Evolutionary conservation across 208 protist species (phyloP).

Genomic region (Acanthamoeba lenticulata): DNA sequence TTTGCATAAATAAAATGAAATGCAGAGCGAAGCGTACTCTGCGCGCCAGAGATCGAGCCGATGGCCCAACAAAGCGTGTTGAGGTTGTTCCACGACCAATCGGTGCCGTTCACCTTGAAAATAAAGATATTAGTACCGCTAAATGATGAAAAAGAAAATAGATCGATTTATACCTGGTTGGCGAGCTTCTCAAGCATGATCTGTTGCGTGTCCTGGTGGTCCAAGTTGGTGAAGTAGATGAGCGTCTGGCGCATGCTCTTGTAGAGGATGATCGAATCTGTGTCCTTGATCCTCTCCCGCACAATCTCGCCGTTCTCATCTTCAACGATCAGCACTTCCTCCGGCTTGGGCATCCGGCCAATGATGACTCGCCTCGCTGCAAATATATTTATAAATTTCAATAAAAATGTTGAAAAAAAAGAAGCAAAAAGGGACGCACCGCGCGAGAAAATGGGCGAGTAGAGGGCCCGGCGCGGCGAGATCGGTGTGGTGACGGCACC

Average conservation of each 20-base stretch:
- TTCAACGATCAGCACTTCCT: slow-evolving; percentile 99
- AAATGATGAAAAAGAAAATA: slow-evolving; percentile 3
- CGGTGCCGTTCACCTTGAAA: slow-evolving; percentile 87
- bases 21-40: slow-evolving; percentile 87
- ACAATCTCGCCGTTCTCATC: slow-evolving; percentile 98
- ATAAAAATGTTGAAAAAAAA: neutral
- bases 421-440: neutral
- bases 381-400: neutral
- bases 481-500: neutral
- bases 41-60: slow-evolving; percentile 96
- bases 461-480: slow-evolving; percentile 12
- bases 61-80: slow-evolving; percentile 99
- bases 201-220: slow-evolving; percentile 94
- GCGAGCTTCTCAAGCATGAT: slow-evolving; percentile 95
- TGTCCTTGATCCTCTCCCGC: slow-evolving; percentile 96
- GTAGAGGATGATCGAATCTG: slow-evolving; percentile 97
- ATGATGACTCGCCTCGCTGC: slow-evolving; percentile 95
- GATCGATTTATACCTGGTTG: slow-evolving; percentile 74
- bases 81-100: slow-evolving; percentile 97
- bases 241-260: slow-evolving; percentile 97
- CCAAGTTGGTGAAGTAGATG: slow-evolving; percentile 97
- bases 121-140: neutral
- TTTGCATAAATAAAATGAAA: too few species aligned
- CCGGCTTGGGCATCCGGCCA: slow-evolving; percentile 98
- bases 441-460: slow-evolving; percentile 44